These are phyloP conservation scores for Penicillium sp. DNA, from an alignment of 2,329 filamentous ascomycete species.

Conservation along the genomic window DNA sequence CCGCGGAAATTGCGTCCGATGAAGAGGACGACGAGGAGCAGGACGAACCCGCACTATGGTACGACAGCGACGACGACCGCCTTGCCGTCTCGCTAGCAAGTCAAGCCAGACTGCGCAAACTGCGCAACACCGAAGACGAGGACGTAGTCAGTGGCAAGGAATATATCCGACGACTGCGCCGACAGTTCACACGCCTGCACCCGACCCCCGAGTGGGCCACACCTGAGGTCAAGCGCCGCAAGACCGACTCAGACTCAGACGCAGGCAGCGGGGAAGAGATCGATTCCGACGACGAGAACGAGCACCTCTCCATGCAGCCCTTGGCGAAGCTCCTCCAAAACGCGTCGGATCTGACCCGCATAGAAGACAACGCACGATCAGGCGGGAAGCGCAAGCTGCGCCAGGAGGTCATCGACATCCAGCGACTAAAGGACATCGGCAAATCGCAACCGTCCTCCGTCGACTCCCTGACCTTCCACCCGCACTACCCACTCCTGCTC, in stretches of 20 bases:
- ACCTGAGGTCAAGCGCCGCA: slow-evolving; percentile 48
- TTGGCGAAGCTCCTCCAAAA: slow-evolving; percentile 78
- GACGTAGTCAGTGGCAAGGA: slow-evolving; percentile 84
- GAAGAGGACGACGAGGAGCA: slow-evolving; percentile 35
- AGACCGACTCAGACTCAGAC: slow-evolving; percentile 32
- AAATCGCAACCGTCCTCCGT: slow-evolving; percentile 75
- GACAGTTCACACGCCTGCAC: slow-evolving; percentile 67
- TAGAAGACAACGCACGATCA: slow-evolving; percentile 47
- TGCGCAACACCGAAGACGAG: slow-evolving; percentile 76
- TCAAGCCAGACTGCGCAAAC: slow-evolving; percentile 73
- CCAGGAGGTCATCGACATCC: slow-evolving; percentile 86
- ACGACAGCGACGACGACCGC: slow-evolving; percentile 93
- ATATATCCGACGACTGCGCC: slow-evolving; percentile 75
- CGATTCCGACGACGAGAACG: slow-evolving; percentile 59
- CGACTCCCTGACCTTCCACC: slow-evolving; percentile 84
- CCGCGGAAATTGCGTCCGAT: slow-evolving; percentile 41
- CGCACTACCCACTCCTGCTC: slow-evolving; percentile 79
- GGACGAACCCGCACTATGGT: slow-evolving; percentile 61
- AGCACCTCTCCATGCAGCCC: slow-evolving; percentile 68
- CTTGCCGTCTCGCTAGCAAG: slow-evolving; percentile 78
- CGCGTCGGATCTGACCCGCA: slow-evolving; percentile 62
- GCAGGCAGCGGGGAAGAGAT: slow-evolving; percentile 46
- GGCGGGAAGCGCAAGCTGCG: slow-evolving; percentile 69
- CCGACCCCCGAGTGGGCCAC: slow-evolving; percentile 62
- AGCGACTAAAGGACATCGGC: slow-evolving; percentile 81